Conservation (phyloP, 805 yeast species). For the Metschnikowia peoriensis region DNA sequence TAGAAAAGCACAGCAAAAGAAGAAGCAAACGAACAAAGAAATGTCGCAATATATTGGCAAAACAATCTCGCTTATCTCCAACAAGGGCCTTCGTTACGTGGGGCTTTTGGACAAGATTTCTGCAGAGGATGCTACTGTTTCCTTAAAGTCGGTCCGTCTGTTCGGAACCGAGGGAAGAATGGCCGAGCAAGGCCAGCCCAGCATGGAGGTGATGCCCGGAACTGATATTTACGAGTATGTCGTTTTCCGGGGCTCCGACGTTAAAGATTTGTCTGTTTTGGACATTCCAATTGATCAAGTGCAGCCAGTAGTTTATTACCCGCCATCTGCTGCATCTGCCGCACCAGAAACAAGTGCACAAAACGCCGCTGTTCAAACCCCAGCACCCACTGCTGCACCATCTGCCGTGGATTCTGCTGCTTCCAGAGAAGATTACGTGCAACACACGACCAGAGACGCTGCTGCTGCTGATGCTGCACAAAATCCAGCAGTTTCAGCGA, state of each 20-base stretch:
- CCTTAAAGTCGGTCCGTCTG: constrained; percentile 73
- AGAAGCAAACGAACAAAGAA: neutral
- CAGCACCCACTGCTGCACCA: constrained; percentile 24
- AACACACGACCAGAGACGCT: constrained; percentile 11
- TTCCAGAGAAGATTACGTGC: neutral
- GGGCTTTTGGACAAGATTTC: constrained; percentile 86
- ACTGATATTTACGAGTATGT: constrained; percentile 70
- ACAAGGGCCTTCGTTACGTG: constrained; percentile 80
- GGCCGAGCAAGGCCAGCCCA: constrained; percentile 52
- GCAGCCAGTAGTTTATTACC: constrained; percentile 38
- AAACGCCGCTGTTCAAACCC: constrained; percentile 14
- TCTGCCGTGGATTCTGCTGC: constrained; percentile 2
- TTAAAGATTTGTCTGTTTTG: constrained; percentile 81
- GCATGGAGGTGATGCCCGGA: constrained; percentile 69
- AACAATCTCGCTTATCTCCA: constrained; percentile 76
- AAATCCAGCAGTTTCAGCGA: constrained; percentile 14
- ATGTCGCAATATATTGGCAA: constrained; percentile 96
- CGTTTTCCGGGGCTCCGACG: constrained; percentile 88
- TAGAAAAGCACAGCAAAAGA: too few relatives aligned
- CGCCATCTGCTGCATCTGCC: neutral
- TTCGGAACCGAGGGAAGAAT: constrained; percentile 93
- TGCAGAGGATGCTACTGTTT: constrained; percentile 87
- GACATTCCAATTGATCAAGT: constrained; percentile 68
- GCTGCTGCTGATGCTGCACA: constrained; percentile 11
- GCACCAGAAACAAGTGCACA: constrained; percentile 13